Evolutionary conservation across 306 rosid species (phyloP).

Genomic region (Acacia crassicarpa): DNA sequence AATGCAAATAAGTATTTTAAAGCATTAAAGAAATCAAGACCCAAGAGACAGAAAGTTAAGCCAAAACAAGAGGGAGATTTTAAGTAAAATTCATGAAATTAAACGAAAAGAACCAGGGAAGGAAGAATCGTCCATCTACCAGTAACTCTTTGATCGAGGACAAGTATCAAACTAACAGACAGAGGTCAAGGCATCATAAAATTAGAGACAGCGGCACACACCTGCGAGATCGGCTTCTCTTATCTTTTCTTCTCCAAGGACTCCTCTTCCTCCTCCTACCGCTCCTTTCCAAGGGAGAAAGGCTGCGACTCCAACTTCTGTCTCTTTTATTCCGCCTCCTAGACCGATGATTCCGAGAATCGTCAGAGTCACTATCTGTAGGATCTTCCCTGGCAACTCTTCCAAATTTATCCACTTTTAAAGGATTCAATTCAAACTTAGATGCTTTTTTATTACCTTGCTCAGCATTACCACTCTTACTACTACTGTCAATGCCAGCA

Average conservation of each 20-base stretch:
- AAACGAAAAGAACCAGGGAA: slow-evolving; percentile 10
- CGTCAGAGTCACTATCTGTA: slow-evolving; percentile 74
- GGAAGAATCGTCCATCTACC: slow-evolving; percentile 6
- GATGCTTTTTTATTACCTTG: slow-evolving; percentile 44
- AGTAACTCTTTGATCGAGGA: not conserved
- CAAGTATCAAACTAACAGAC: slow-evolving; percentile 19
- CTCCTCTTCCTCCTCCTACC: slow-evolving; percentile 65
- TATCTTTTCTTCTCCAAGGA: slow-evolving; percentile 73
- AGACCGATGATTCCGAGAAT: slow-evolving; percentile 45
- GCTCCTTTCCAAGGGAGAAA: slow-evolving; percentile 59
- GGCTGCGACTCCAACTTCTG: slow-evolving; percentile 69
- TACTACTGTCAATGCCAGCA: slow-evolving; percentile 34
- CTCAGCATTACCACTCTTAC: slow-evolving; percentile 36
- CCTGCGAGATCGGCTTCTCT: slow-evolving; percentile 87
- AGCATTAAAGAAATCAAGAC: slow-evolving; percentile 20
- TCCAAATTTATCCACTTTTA: slow-evolving; percentile 84
- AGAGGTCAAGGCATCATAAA: slow-evolving; percentile 28
- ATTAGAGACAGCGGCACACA: slow-evolving; percentile 32
- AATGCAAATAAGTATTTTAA: not conserved
- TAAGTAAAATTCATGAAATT: slow-evolving; percentile 19
- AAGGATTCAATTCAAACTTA: slow-evolving; percentile 42
- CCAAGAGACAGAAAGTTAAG: not conserved
- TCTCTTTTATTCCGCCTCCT: slow-evolving; percentile 55
- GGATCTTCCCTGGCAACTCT: slow-evolving; percentile 71
- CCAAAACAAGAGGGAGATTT: slow-evolving; percentile 22